Conservation (phyloP, 2,329 filamentous ascomycete genomes). For the Rutstroemia sp. region DNA sequence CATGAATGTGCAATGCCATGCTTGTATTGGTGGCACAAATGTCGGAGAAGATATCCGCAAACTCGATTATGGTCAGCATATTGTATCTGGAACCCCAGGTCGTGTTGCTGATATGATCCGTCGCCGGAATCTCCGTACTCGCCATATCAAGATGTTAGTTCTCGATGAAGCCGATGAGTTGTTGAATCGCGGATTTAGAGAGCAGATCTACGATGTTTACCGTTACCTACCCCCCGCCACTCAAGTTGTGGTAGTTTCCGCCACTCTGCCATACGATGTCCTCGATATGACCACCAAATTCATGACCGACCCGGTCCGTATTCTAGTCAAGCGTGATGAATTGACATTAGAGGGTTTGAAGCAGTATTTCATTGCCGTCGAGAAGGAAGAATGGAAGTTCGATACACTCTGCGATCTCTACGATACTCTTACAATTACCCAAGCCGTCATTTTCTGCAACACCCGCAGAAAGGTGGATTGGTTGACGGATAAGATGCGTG, state of each 20-base stretch:
- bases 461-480: conserved; percentile 98
- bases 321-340: conserved; percentile 97
- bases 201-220: conserved; percentile 99
- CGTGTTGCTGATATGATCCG: conserved; percentile 85
- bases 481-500: conserved; percentile 98
- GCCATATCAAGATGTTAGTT: conserved; percentile 72
- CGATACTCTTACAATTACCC: conserved; percentile 96
- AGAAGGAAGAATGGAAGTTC: conserved; percentile 99
- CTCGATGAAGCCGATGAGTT: conserved; percentile 72
- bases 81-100: conserved; percentile 95
- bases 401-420: conserved; percentile 98
- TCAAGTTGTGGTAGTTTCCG: conserved; percentile 96
- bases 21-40: conserved; percentile 96
- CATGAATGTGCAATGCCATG: conserved; percentile 99
- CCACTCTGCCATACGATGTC: conserved; percentile 94
- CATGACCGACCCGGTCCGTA: conserved; percentile 96
- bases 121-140: conserved; percentile 63
- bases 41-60: conserved; percentile 97
- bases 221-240: conserved; percentile 93
- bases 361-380: conserved; percentile 98
- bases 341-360: conserved; percentile 95
- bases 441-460: conserved; percentile 99
- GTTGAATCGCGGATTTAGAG: conserved; percentile 89
- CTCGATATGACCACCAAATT: conserved; percentile 99
- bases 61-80: conserved; percentile 95